Percentiles rank a stretch among this genome's conserved stretches.
These are phyloP conservation scores for Leonotis leonurus DNA, from an alignment of 257 asterid species.

Conservation along the genomic window DNA sequence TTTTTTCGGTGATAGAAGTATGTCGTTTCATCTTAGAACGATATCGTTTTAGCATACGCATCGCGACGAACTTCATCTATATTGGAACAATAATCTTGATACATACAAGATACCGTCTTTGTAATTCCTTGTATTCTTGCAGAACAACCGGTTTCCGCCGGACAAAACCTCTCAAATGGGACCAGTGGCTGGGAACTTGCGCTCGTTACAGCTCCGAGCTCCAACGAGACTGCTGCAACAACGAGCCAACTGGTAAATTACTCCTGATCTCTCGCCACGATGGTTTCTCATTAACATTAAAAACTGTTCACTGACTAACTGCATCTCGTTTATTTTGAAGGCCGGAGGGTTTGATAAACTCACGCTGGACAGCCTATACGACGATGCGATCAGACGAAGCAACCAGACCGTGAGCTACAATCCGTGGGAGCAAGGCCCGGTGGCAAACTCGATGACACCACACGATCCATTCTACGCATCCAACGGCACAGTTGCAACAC, in stretches of 20 bases:
- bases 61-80: background rate
- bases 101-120: background rate
- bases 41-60: background rate
- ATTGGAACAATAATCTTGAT: too few species aligned
- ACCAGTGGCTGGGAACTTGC: slow-evolving; percentile 92
- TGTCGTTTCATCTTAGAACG: background rate
- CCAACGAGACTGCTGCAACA: slow-evolving; percentile 52
- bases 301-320: background rate
- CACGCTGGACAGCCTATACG: slow-evolving; percentile 87
- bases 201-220: slow-evolving; percentile 84
- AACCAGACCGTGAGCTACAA: slow-evolving; percentile 71
- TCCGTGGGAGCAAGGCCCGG: slow-evolving; percentile 78
- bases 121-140: slow-evolving; percentile 3
- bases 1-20: background rate
- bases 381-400: slow-evolving; percentile 80
- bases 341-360: slow-evolving; percentile 89
- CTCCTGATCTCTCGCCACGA: background rate
- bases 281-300: background rate
- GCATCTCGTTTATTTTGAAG: slow-evolving; percentile 18
- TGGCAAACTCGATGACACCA: slow-evolving; percentile 29
- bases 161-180: slow-evolving; percentile 49
- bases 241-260: slow-evolving; percentile 64
- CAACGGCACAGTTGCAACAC: slow-evolving; percentile 58
- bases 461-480: slow-evolving; percentile 79
- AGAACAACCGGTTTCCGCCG: slow-evolving; percentile 49